phyloP scores from a whole-genome alignment of 1,139 yeast species.

The Saccharomyces hybrid region DNA sequence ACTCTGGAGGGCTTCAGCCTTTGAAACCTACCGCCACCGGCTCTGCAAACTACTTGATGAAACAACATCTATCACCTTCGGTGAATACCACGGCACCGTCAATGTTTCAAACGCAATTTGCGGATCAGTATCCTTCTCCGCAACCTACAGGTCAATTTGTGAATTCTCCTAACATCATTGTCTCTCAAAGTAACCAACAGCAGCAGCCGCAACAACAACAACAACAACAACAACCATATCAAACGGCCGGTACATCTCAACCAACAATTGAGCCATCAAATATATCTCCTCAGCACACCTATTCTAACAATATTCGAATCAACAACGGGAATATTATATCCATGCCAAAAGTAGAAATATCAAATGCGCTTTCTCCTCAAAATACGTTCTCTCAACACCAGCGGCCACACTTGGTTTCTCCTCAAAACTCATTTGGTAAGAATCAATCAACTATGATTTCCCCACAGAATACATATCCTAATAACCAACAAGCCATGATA shows the following conservation, averaged over 20 bases:
- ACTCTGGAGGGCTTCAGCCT: constrained; percentile 11
- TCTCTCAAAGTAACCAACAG: constrained; percentile 1
- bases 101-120: not conserved
- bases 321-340: constrained; percentile 5
- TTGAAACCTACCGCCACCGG: constrained; percentile 31
- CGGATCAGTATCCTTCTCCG: constrained; percentile 2
- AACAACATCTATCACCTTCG: constrained; percentile 31
- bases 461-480: not conserved
- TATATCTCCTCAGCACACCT: constrained; percentile 5
- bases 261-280: constrained; percentile 2
- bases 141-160: constrained; percentile 8
- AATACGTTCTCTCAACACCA: constrained; percentile 38
- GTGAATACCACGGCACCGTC: not conserved
- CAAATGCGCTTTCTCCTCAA: constrained; percentile 18
- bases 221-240: not conserved
- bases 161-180: constrained; percentile 4
- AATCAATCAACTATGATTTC: not conserved
- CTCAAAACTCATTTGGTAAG: not conserved
- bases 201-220: not conserved
- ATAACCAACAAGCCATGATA: not conserved
- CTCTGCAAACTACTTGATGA: constrained; percentile 28
- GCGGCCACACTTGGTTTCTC: constrained; percentile 34
- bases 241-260: constrained; percentile 3
- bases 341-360: not conserved
- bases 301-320: constrained; percentile 8